Base-by-base conservation (phyloP, 768 basidiomycete species). In the Dacryopinax spathularia region DNA sequence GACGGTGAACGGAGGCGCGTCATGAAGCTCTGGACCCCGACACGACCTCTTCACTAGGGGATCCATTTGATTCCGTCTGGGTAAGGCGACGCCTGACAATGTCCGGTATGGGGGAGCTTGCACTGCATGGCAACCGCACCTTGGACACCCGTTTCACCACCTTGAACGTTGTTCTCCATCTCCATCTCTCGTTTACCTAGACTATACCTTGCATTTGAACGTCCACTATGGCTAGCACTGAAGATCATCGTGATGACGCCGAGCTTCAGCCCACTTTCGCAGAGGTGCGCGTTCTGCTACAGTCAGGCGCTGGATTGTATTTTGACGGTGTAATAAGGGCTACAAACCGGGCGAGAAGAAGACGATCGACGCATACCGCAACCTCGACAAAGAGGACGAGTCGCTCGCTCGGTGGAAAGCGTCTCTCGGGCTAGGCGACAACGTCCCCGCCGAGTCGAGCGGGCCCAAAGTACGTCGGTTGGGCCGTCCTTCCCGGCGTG, bases 371-470 rank as follows among this genome's bases (percentile, higher is more conserved):
- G 90, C 94, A 73, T 89, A 91, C 44, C 87, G 89, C 27, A 76
- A 85, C 36, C 82, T 95, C 43, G 94, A 96, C 75, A 85, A 87
- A 33, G 80, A 88, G 66, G 94, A 97, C 73, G 94, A 96, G 75
- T 91, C 89, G 73, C 81, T 98, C 69, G 85, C 87, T 33, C 85
- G 91, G 67, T 98, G 95, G 95, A 98, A 98, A 74, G 91, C 90
- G 36, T 91, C 87, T 62, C 80, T 98, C 29, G 95, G 95, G 62
- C 84, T 97, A 65, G 71, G 64, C 5, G 80, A 82, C 31, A 77
- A 72, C 20, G 29, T 72, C 2, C 29, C 60, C 15, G 75, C 71
- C 20, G 70, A 77, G 63, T 72, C 77, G 15, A 74, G 65, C 68
- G 83, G 82, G 15, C 88, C 88, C 60, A 90, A 89, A 82, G 91